Conservation (phyloP, 371 early-diverging fungal genomes). For the Mucor racemosus region DNA sequence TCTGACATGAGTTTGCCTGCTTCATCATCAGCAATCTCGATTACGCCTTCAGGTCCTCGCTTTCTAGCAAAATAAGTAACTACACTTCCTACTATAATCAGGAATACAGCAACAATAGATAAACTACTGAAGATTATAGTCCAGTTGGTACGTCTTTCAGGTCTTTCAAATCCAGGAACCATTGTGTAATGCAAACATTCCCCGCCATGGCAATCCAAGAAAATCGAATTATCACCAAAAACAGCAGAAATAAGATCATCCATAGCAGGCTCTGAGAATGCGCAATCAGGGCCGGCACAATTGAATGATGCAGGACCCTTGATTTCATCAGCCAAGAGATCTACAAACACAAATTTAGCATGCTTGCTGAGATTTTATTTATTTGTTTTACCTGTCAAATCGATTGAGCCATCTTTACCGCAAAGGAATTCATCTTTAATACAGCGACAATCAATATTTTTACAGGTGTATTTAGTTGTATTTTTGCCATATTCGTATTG, state of each 20-base stretch:
- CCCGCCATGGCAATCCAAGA: constrained; percentile 69
- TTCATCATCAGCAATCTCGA: constrained; percentile 62
- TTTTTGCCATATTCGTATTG: constrained; percentile 45
- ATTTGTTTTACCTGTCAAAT: constrained; percentile 40
- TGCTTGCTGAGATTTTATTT: neutral
- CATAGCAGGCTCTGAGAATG: constrained; percentile 76
- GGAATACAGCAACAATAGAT: constrained; percentile 60
- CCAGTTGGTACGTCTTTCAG: constrained; percentile 63
- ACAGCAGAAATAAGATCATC: constrained; percentile 72
- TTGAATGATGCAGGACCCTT: constrained; percentile 77
- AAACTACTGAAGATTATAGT: constrained; percentile 64
- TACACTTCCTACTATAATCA: constrained; percentile 49
- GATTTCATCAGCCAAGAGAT: constrained; percentile 72
- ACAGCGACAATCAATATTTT: constrained; percentile 77
- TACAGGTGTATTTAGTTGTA: constrained; percentile 63
- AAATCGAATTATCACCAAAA: constrained; percentile 80
- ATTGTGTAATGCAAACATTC: constrained; percentile 90
- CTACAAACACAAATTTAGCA: constrained; percentile 32
- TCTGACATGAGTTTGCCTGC: constrained; percentile 75
- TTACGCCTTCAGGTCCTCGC: constrained; percentile 28
- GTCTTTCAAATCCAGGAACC: constrained; percentile 78
- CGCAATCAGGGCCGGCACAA: constrained; percentile 67
- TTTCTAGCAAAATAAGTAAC: constrained; percentile 51
- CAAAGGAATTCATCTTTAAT: constrained; percentile 78
- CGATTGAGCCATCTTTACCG: constrained; percentile 77